Base-by-base conservation (phyloP, 1,284 basidiomycete genomes). In the Heterobasidion irregulare region DNA sequence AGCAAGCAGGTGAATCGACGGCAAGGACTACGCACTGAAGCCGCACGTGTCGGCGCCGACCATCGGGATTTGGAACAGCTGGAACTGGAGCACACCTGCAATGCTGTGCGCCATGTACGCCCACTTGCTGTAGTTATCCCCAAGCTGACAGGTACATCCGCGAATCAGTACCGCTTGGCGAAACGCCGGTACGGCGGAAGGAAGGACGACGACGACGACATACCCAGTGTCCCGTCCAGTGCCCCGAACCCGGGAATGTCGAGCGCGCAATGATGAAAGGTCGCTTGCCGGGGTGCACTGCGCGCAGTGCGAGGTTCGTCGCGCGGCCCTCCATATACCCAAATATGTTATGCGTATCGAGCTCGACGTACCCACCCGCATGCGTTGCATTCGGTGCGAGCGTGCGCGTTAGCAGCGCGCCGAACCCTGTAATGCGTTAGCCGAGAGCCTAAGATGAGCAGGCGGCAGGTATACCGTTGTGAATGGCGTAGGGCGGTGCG, bases 11-110 rank as follows among this genome's bases (percentile, higher is more conserved):
- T 50, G 7, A 26, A 26, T 26, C 2, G 34, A 26, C 46, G 16
- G 41, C 13, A 44, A 16, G 16, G 13, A 16, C n/a, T 9, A 54
- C 77, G 57, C 59, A 80, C 78, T 73, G 70, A 84, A 84, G 13
- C 82, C 83, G 65, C 83, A 88, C 0, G 80, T 80, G 59, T 90
- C 88, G 1, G 87, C 82, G 13, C 89, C 89, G 26, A 89, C 86
- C 68, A 90, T 83, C 2, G 85, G 86, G 57, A 87, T 82, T 63
- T 86, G 82, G 75, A 82, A 86, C 49, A 89, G 70, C 68, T 87
- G 86, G 76, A 89, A 89, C 65, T 89, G 86, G 10, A 90, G 70
- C 44, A 86, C 71, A 6, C 86, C 87, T 66, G 86, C 78, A 60
- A 84, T 81, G 46, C 69, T 78, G 60, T 76, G 66, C 47, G 76